Evolutionary conservation across 208 protist genomes (phyloP).

Genomic region (Endotrypanum monterogeii): DNA sequence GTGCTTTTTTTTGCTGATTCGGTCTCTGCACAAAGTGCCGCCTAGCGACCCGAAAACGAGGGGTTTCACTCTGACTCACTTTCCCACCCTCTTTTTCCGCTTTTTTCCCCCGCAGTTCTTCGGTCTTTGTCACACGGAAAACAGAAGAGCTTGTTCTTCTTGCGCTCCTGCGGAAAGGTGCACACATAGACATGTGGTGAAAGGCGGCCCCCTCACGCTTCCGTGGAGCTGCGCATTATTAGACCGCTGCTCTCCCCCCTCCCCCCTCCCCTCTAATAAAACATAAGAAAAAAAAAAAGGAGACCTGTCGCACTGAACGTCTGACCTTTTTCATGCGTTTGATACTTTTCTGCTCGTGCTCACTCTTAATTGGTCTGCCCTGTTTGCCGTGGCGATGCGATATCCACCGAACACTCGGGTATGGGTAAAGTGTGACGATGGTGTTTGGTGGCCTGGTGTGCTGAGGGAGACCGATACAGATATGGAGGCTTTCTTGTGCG

Average conservation of each 20-base stretch:
- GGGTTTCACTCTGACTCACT: neutral
- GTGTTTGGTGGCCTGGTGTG: slow-evolving; percentile 81
- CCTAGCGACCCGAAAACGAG: neutral
- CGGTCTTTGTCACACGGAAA: neutral
- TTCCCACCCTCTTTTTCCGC: neutral
- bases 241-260: too few relatives aligned
- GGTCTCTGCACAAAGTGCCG: neutral
- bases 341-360: neutral
- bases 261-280: too few relatives aligned
- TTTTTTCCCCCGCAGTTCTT: neutral
- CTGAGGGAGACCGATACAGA: slow-evolving; percentile 30
- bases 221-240: neutral
- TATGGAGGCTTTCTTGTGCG: slow-evolving; percentile 33
- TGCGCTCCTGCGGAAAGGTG: neutral
- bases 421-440: slow-evolving; percentile 85
- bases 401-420: slow-evolving; percentile 50
- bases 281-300: neutral
- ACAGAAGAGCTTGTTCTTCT: neutral
- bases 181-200: neutral
- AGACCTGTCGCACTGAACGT: neutral
- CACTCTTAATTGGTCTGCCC: neutral
- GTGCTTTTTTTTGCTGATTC: neutral
- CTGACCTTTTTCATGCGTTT: neutral
- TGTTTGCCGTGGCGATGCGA: slow-evolving; percentile 28
- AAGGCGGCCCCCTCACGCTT: neutral